phyloP scores from a whole-genome alignment of 2,329 filamentous ascomycete species.

The Didymella arachidicola region DNA sequence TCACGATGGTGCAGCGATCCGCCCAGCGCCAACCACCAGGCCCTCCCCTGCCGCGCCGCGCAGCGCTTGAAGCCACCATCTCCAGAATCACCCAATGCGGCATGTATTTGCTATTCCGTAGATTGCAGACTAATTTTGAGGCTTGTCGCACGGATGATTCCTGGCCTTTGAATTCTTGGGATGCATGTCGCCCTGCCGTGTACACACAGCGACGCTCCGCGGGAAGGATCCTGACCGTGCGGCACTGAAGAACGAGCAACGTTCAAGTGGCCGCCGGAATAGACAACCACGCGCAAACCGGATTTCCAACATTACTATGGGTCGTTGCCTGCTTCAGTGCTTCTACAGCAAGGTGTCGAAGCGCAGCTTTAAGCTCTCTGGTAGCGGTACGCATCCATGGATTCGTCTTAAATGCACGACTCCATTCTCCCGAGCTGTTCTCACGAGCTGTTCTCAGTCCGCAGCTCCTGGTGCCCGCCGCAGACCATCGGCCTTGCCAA shows the following conservation, averaged over 20 bases:
- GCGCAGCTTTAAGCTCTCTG: constrained; percentile 3
- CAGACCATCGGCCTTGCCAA: constrained; percentile 13
- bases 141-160: constrained; percentile 23
- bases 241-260: not conserved
- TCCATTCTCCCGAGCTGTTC: constrained; percentile 8
- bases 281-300: too few species aligned
- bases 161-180: constrained; percentile 4
- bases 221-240: not conserved
- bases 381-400: constrained; percentile 20
- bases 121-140: constrained; percentile 20
- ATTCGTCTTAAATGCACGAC: constrained; percentile 15
- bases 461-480: constrained; percentile 8
- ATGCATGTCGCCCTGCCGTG: constrained; percentile 13
- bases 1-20: constrained; percentile 13
- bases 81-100: constrained; percentile 9
- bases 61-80: constrained; percentile 5
- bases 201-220: not conserved
- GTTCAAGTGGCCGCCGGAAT: not conserved
- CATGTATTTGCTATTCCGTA: constrained; percentile 16
- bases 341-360: not conserved
- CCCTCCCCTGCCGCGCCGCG: constrained; percentile 13
- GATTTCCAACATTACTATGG: too few species aligned
- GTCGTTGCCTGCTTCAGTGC: not conserved
- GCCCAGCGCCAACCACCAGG: constrained; percentile 17
- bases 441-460: not conserved